Conservation (phyloP, 768 basidiomycete genomes). For the Suillus subluteus region DNA sequence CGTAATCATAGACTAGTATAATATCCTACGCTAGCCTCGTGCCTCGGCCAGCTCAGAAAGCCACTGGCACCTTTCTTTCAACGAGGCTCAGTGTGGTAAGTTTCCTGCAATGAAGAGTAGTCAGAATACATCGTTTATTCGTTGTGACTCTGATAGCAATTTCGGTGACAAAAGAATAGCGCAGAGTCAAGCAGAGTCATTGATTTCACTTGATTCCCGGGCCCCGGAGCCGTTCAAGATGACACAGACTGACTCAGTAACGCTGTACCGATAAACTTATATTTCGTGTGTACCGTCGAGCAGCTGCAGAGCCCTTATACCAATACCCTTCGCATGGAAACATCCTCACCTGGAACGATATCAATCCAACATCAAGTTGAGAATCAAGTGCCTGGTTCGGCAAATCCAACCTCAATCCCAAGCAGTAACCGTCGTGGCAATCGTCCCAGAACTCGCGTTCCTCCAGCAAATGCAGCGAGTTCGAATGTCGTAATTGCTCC, state of each 20-base stretch:
- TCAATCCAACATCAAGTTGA: background rate
- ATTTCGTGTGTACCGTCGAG: background rate
- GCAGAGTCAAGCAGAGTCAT: background rate
- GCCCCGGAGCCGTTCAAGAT: background rate
- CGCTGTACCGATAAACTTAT: background rate
- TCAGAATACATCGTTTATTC: background rate
- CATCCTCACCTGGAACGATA: background rate
- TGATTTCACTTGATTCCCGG: background rate
- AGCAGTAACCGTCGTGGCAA: background rate
- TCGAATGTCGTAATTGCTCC: background rate
- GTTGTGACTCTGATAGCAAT: background rate
- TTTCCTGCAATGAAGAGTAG: background rate
- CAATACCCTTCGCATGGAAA: constrained; percentile 2
- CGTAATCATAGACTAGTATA: too few relatives aligned
- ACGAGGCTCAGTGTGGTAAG: background rate
- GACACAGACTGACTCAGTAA: background rate
- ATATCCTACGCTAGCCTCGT: too few relatives aligned
- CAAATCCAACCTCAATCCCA: background rate
- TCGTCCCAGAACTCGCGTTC: background rate
- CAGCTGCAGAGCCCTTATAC: background rate
- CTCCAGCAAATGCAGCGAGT: background rate
- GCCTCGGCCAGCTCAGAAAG: too few relatives aligned
- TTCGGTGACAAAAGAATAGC: too few relatives aligned
- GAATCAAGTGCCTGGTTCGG: background rate
- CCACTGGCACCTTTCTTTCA: background rate